Evolutionary conservation across 495 filamentous ascomycete genomes (phyloP), one percentile per base, ranked within the genome.

Genomic region (Margaritispora aquatica): DNA sequence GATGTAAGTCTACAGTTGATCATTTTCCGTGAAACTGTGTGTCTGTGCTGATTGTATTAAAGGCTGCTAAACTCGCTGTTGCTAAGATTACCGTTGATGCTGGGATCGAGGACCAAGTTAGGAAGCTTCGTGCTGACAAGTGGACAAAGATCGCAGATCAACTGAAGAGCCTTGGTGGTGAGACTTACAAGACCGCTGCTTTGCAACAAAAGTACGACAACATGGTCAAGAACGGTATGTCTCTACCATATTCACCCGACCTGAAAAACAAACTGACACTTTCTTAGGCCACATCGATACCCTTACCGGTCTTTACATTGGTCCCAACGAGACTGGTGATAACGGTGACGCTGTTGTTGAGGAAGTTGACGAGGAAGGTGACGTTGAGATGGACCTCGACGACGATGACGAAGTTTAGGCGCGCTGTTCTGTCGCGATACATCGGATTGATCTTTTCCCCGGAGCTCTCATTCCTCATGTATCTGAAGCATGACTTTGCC

Each of bases 1-100:
- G 53, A 55, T 55, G 53, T 55, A 55, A 23, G 53, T n/a, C n/a
- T n/a, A n/a, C n/a, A n/a, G n/a, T 55, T 8, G 17, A 44, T 3
- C 7, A 8, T n/a, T 34, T 21, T 17, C 19, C 38, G 13, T 54
- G 20, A 10, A 1, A 19, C 22, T 36, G 10, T 54, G 19, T 1
- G 2, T 54, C 26, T 19, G 10, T 19, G 23, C 29, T 54, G 20
- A 24, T 21, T 51, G 9, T 27, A 22, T 22, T 27, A 8, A 24
- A 55, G 53, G 21, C 36, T 55, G 8, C 26, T 11, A 55, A 41
- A 20, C 53, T 55, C 19, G 27, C 36, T 44, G 34, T 10, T 4
- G 22, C 38, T 21, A 55, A 55, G 31, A 17, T n/a, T 22, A 17
- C 21, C 19, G 34, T 55, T 15, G 53, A 55, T 31, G 53, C 2